A percentile compares a stretch with the other conserved stretches of the same genome.
Evolutionary conservation across 352 stramenopile genomes (phyloP).

Genomic region (Pythium aquatile): DNA sequence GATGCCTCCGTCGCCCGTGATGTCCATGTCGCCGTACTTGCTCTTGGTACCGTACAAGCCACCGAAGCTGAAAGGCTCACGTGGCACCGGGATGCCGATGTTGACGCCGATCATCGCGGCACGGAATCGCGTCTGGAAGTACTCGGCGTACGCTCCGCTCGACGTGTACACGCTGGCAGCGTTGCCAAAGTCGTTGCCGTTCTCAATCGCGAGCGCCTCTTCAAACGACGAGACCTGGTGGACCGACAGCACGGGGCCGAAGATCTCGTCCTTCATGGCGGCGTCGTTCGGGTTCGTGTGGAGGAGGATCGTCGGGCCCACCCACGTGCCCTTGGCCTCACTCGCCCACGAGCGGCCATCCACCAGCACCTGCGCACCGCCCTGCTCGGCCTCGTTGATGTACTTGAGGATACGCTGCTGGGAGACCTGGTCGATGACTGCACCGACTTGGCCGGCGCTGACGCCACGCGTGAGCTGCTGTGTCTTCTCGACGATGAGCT

Average conservation of each 20-base stretch:
- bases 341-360: constrained; percentile 87
- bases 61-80: constrained; percentile 96
- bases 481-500: constrained; percentile 87
- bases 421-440: constrained; percentile 92
- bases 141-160: constrained; percentile 92
- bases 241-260: constrained; percentile 96
- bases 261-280: constrained; percentile 95
- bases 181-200: constrained; percentile 96
- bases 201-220: constrained; percentile 95
- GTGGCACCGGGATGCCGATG: constrained; percentile 94
- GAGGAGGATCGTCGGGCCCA: constrained; percentile 95
- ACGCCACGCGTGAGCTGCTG: constrained; percentile 87
- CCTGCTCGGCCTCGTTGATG: constrained; percentile 90
- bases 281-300: constrained; percentile 85
- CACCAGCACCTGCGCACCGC: constrained; percentile 88
- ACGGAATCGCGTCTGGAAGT: constrained; percentile 91
- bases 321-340: constrained; percentile 71
- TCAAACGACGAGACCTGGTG: constrained; percentile 83
- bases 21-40: constrained; percentile 98
- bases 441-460: constrained; percentile 91
- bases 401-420: constrained; percentile 93
- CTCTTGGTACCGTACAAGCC: constrained; percentile 95
- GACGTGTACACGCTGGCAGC: constrained; percentile 96
- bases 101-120: constrained; percentile 97
- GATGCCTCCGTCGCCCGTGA: constrained; percentile 95